A percentile compares a stretch with the other conserved stretches of the same genome.
Conservation (phyloP, 805 yeast species). For the Starmerella bombi region DNA sequence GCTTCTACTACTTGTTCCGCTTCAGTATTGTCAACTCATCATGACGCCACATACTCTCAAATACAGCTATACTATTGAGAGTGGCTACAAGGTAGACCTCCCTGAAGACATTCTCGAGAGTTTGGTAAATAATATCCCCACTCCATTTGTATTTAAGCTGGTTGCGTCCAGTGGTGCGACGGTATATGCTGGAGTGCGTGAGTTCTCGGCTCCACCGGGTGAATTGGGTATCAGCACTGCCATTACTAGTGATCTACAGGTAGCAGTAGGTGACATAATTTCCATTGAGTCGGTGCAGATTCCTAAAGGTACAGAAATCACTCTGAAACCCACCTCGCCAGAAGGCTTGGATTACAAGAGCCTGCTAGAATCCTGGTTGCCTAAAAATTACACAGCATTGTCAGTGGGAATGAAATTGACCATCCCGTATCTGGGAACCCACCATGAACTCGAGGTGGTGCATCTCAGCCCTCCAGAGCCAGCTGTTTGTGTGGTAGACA, state of each 20-base stretch:
- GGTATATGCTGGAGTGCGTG: slow-evolving; percentile 36
- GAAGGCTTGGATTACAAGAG: slow-evolving; percentile 38
- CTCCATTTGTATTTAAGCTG: neutral
- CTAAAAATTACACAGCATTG: slow-evolving; percentile 38
- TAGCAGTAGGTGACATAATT: slow-evolving; percentile 18
- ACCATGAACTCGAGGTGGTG: slow-evolving; percentile 27
- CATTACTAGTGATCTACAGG: slow-evolving; percentile 26
- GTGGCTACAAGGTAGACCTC: slow-evolving; percentile 11
- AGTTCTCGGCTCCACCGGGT: slow-evolving; percentile 34
- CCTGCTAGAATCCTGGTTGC: slow-evolving; percentile 39
- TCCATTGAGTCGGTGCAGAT: slow-evolving; percentile 25
- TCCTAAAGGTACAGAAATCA: slow-evolving; percentile 38
- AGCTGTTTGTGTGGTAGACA: slow-evolving; percentile 40
- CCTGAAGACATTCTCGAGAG: slow-evolving; percentile 11
- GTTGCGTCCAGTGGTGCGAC: slow-evolving; percentile 16
- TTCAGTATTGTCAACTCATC: no score
- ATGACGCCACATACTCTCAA: no score
- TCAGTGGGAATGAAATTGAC: slow-evolving; percentile 31
- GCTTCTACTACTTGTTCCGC: no score
- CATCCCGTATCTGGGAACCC: slow-evolving; percentile 25
- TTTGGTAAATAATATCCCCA: neutral
- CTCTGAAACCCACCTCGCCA: slow-evolving; percentile 30
- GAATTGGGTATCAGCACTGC: slow-evolving; percentile 30
- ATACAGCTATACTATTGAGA: neutral
- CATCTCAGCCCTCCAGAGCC: slow-evolving; percentile 31